Base-by-base conservation (phyloP, 495 filamentous ascomycete species). In the Penicilliopsis zonata region DNA sequence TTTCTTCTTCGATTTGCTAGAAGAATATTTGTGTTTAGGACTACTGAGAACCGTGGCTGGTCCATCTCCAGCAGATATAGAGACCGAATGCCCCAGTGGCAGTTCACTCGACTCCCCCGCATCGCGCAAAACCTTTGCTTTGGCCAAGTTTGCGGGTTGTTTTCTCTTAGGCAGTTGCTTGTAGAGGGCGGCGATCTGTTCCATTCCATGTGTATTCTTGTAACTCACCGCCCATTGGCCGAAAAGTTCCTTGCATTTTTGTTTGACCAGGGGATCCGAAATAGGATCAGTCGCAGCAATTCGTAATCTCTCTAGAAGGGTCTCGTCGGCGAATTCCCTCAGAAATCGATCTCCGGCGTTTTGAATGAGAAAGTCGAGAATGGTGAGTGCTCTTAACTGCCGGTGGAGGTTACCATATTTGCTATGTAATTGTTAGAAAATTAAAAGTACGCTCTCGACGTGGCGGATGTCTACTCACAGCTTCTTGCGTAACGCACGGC, bases 321-420 rank as follows among this genome's bases (percentile, higher is more conserved):
- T 79, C 41, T 95, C 88, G 41, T 96, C 88, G 14, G 78, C 82
- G 50, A 96, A 95, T 20, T 53, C 59, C 10, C 83, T 73, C 57
- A 94, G 78, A 51, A 99, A 96, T 18, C 82, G 75, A 9, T 80
- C 70, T 2, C 87, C 88, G 12, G 85, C 86, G 61, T 96, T 99
- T 47, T 94, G 83, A 18, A 99, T 92, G 15, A 96, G 65, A 27
- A 81, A 86, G 52, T 99, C 90, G 3, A 99, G 76, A 18, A 99
- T 80, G 7, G 79, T 80, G 23, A 99, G 71, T 33, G 92, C 82
- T 25, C 92, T 76, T 4, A 99, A 67, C 52, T 96, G 92, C 12
- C 85, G 78, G 50, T 96, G 87, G 13, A 88, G 62, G 41, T 73
- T 94, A 33, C 92, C 92, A 53, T 99, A 99, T 57, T 96, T 96